These are phyloP conservation scores for Dothiorella sarmentorum DNA, from an alignment of 2,329 filamentous ascomycete genomes.

Conservation along the genomic window DNA sequence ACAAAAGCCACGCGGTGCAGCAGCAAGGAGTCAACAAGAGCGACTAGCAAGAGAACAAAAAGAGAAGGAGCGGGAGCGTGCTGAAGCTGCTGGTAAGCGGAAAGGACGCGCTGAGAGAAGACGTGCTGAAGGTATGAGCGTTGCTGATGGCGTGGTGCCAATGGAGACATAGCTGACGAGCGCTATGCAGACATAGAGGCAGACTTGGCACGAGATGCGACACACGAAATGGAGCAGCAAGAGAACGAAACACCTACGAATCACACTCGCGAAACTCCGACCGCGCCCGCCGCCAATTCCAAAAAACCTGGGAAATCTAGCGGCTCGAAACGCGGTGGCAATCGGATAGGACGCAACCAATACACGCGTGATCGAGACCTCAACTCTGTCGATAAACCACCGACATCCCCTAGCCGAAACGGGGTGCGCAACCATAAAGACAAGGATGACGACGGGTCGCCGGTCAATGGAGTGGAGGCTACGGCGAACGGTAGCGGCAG, in stretches of 20 bases:
- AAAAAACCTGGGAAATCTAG: slow-evolving; percentile 11
- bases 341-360: slow-evolving; percentile 36
- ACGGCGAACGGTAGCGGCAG: slow-evolving; percentile 37
- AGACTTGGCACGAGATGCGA: slow-evolving; percentile 29
- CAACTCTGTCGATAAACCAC: slow-evolving; percentile 6
- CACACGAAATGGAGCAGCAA: slow-evolving; percentile 31
- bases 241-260: neutral
- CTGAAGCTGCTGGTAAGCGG: slow-evolving; percentile 73
- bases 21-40: slow-evolving; percentile 51
- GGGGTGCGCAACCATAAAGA: neutral
- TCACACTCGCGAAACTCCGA: slow-evolving; percentile 13
- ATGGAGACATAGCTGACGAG: slow-evolving; percentile 22
- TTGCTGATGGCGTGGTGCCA: neutral
- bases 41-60: slow-evolving; percentile 57
- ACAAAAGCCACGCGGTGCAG: slow-evolving; percentile 46
- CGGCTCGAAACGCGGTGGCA: slow-evolving; percentile 12
- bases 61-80: slow-evolving; percentile 69
- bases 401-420: slow-evolving; percentile 3
- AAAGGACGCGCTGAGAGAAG: slow-evolving; percentile 79
- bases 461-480: slow-evolving; percentile 28
- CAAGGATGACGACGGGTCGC: slow-evolving; percentile 14
- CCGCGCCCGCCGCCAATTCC: neutral
- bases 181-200: slow-evolving; percentile 27
- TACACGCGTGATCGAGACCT: slow-evolving; percentile 32
- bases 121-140: slow-evolving; percentile 66